Evolutionary conservation across 2,329 filamentous ascomycete genomes (phyloP).

Genomic region (Microcyclosporella mali): DNA sequence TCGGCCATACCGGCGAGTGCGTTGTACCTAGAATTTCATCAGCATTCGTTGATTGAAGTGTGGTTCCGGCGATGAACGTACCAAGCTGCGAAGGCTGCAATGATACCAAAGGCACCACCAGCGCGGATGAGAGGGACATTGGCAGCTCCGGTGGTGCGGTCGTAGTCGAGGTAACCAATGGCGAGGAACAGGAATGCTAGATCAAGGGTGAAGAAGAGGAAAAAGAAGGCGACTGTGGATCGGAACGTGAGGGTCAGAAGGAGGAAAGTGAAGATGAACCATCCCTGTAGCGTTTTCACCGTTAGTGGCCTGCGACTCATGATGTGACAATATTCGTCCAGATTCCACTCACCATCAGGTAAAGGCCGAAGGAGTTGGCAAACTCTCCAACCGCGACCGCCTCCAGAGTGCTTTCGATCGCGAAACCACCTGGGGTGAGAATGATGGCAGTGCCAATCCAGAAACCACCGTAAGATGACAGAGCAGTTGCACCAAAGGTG

Average conservation of each 20-base stretch:
- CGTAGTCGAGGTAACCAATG: constrained; percentile 47
- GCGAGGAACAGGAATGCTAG: constrained; percentile 54
- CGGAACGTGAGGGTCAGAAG: constrained; percentile 50
- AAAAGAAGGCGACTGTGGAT: constrained; percentile 54
- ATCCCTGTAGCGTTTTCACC: constrained; percentile 34
- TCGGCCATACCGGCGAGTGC: constrained; percentile 52
- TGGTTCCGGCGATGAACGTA: constrained; percentile 12
- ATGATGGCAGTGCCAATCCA: constrained; percentile 58
- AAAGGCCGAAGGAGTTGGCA: constrained; percentile 51
- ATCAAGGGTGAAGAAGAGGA: constrained; percentile 53
- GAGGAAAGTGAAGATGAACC: constrained; percentile 55
- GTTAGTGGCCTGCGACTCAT: constrained; percentile 1
- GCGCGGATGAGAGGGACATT: constrained; percentile 44
- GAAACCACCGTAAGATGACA: constrained; percentile 57
- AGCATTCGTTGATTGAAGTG: neutral
- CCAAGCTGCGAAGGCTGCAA: constrained; percentile 50
- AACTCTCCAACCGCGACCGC: constrained; percentile 35
- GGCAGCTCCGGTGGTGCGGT: constrained; percentile 33
- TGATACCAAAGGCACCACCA: constrained; percentile 48
- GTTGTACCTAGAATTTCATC: constrained; percentile 37
- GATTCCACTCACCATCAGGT: constrained; percentile 42
- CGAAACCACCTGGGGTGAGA: constrained; percentile 47
- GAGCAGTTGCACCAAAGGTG: constrained; percentile 57
- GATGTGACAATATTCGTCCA: neutral
- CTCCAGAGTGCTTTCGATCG: constrained; percentile 44